Evolutionary conservation across 108 stramenopile species (phyloP), one percentile per base, ranked within the genome.

Genomic region (Skeletonema potamos): DNA sequence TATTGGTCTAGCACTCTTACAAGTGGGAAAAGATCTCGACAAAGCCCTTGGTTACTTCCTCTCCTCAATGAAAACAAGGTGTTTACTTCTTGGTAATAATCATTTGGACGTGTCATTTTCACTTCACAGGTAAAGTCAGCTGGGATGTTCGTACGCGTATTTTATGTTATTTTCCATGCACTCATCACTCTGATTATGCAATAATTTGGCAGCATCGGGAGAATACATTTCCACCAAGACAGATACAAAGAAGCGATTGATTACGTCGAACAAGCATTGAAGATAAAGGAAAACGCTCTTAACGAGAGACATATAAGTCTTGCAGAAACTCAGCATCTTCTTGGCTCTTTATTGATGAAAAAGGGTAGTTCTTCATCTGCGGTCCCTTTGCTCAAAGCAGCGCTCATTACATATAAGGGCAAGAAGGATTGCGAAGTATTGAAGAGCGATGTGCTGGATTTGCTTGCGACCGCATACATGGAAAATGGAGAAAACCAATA

Each of bases 71-170:
- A 54, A 73, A 34, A 24, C 69, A 11, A 77, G 84, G 27, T 33
- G 55, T 36, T 29, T 41, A 0, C 29, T 60, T n/a, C 69, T 85
- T 3, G 82, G 82, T 17, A 27, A 61, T n/a, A 55, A 79, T 54
- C 76, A 82, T 72, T 69, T 85, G 55, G 81, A 85, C 46, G 70
- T 76, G 32, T 77, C 81, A 15, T 82, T 68, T 43, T 82, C 84
- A 27, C 57, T 85, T 20, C 84, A 85, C 55, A 70, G 69, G 64
- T 80, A 54, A 77, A 71, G 55, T 15, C 22, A 51, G 48, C 34
- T 33, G 28, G 36, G 29, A 41, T 24, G 5, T 36, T 44, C 10
- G 20, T 5, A 13, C n/a, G n/a, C n/a, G 0, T 43, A 24, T 30
- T 54, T 4, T 77, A 46, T 20, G 10, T 24, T 33, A n/a, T 1